These are phyloP conservation scores for Didymella lethalis DNA, from an alignment of 2,329 filamentous ascomycete species.

Conservation along the genomic window DNA sequence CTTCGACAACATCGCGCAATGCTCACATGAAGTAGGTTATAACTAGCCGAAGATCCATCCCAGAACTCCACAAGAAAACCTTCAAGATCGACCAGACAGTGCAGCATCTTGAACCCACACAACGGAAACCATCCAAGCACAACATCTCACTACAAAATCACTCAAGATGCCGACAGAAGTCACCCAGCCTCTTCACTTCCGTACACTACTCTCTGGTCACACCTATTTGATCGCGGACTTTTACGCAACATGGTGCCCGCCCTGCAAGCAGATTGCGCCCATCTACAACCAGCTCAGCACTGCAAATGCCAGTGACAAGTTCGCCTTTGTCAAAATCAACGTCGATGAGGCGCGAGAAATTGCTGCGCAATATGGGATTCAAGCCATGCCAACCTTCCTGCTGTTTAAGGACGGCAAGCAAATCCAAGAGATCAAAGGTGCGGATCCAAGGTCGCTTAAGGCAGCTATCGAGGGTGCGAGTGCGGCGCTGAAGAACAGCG, in stretches of 20 bases:
- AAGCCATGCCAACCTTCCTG: slow-evolving; percentile 53
- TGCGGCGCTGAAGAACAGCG: slow-evolving; percentile 15
- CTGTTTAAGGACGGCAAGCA: slow-evolving; percentile 46
- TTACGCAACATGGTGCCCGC: slow-evolving; percentile 65
- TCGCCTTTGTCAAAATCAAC: slow-evolving; percentile 64
- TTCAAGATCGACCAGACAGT: background rate
- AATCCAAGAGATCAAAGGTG: slow-evolving; percentile 41
- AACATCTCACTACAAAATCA: background rate
- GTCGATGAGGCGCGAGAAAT: slow-evolving; percentile 62
- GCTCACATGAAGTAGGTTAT: background rate
- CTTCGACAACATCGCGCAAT: slow-evolving; percentile 18
- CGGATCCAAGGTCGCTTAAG: slow-evolving; percentile 40
- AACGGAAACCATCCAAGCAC: background rate
- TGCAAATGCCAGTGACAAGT: slow-evolving; percentile 54
- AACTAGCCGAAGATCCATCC: background rate
- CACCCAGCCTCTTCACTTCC: slow-evolving; percentile 44
- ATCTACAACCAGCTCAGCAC: slow-evolving; percentile 61
- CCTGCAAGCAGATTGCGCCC: slow-evolving; percentile 63
- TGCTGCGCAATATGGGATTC: slow-evolving; percentile 58
- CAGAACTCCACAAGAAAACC: background rate
- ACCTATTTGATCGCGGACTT: slow-evolving; percentile 60
- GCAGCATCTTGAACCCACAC: background rate
- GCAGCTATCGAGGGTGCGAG: slow-evolving; percentile 33
- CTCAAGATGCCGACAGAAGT: slow-evolving; percentile 46
- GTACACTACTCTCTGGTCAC: slow-evolving; percentile 44